phyloP scores from a whole-genome alignment of 1,284 basidiomycete species.

The Cerrena zonata region DNA sequence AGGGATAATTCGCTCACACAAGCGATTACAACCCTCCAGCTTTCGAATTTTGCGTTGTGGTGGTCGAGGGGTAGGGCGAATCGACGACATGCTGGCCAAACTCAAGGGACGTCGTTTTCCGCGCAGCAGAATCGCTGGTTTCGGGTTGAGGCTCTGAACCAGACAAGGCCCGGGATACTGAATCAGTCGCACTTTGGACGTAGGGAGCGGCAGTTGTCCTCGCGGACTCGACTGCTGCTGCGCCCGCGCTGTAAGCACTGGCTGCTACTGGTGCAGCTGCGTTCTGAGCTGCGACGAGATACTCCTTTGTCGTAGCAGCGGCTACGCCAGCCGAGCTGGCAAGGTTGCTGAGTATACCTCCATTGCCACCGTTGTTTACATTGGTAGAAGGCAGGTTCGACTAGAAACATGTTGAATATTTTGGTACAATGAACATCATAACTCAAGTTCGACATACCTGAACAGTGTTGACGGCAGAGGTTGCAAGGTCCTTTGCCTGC shows the following conservation, averaged over 20 bases:
- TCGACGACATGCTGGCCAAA: constrained; percentile 34
- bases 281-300: constrained; percentile 18
- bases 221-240: constrained; percentile 32
- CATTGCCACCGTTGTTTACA: constrained; percentile 15
- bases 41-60: constrained; percentile 20
- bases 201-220: constrained; percentile 36
- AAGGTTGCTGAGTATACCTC: not conserved
- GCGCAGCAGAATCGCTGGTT: constrained; percentile 3
- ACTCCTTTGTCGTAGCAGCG: constrained; percentile 17
- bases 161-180: constrained; percentile 20
- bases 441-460: constrained; percentile 35
- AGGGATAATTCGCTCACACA: constrained; percentile 4
- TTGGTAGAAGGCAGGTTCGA: constrained; percentile 22
- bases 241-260: constrained; percentile 6
- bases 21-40: constrained; percentile 16
- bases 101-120: constrained; percentile 39
- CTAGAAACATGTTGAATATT: constrained; percentile 10
- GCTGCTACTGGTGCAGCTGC: constrained; percentile 2
- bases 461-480: constrained; percentile 42
- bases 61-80: constrained; percentile 30
- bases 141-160: constrained; percentile 19
- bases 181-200: constrained; percentile 19
- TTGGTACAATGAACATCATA: not conserved
- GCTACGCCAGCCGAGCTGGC: constrained; percentile 25
- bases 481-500: constrained; percentile 45